Conservation (phyloP, 192 early-diverging fungal genomes). For the Backusella westeae region DNA sequence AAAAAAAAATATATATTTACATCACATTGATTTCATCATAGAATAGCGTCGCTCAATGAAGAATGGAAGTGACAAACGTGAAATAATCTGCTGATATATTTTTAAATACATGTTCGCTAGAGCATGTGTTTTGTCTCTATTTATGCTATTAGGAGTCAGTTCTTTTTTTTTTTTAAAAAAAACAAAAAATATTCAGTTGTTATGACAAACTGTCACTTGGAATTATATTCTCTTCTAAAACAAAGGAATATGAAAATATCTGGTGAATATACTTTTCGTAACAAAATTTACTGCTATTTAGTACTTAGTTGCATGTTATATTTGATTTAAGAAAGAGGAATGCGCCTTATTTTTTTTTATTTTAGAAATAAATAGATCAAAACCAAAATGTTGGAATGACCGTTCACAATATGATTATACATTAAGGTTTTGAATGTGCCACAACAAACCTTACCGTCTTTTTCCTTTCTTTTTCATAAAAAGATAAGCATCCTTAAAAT, state of each 20-base stretch:
- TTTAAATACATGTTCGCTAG: neutral
- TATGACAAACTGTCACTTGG: too few relatives aligned
- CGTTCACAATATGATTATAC: neutral
- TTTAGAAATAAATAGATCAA: neutral
- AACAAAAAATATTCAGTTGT: neutral
- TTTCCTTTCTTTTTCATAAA: neutral
- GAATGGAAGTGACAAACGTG: slow-evolving; percentile 1
- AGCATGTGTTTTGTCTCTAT: neutral
- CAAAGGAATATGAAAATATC: too few relatives aligned
- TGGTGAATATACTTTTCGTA: too few relatives aligned
- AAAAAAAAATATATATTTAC: neutral
- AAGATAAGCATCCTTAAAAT: neutral
- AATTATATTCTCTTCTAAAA: too few relatives aligned
- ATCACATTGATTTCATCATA: neutral
- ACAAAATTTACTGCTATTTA: too few relatives aligned
- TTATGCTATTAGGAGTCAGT: neutral
- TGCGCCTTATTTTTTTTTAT: neutral
- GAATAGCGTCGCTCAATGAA: neutral
- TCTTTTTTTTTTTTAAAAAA: neutral
- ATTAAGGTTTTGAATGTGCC: neutral
- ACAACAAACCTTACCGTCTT: neutral
- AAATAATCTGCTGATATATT: neutral
- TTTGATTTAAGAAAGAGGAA: too few relatives aligned
- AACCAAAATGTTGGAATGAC: neutral
- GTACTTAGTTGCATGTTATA: too few relatives aligned